Base-by-base conservation (phyloP, 441 rosid genomes). In the Cnidoscolus chayamansa region DNA sequence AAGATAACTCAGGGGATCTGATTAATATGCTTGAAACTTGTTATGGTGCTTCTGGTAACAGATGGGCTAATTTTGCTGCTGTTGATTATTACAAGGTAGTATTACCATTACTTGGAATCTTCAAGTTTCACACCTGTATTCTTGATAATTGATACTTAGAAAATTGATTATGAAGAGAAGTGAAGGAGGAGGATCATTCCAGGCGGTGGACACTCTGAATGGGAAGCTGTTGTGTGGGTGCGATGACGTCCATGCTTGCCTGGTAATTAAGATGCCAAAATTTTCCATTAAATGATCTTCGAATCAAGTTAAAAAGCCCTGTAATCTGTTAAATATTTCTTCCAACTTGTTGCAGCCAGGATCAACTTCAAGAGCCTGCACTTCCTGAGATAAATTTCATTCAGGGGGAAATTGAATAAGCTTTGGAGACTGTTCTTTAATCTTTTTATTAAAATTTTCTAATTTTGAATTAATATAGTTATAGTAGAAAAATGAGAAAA, bases 11-110 rank as follows among this genome's bases (percentile, higher is more conserved):
- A 0, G 81, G 73, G 12, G 55, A 66, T 47, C 80, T 87, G 13
- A 74, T 81, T 5, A 64, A 77, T 19, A 77, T 81, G 84, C 68
- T 87, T 17, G 68, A 67, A 0, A 74, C 87, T 19, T 87, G 91
- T 74, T 55, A 75, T 31, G 84, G 71, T 17, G 75, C 51, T 45
- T 68, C 87, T 10, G 85, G 76, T 19, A 82, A 68, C 37, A 74
- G 89, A 71, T 85, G 86, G 87, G 84, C 88, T 20, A 87, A 84
- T 74, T 87, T 85, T 77, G 72, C 81, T 60, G 88, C 86, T 4
- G 85, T 85, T 9, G 84, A 87, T 59, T 85, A 63, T 79, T 82
- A 85, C 69, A 87, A 82, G 85, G 89, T 80, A 58, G 7, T 40
- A 40, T 40, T 40, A 40, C 45, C 0, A 4, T 25, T 1, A 10